Evolutionary conservation across 345 rosid genomes (phyloP).

Genomic region (Geranium brycei): DNA sequence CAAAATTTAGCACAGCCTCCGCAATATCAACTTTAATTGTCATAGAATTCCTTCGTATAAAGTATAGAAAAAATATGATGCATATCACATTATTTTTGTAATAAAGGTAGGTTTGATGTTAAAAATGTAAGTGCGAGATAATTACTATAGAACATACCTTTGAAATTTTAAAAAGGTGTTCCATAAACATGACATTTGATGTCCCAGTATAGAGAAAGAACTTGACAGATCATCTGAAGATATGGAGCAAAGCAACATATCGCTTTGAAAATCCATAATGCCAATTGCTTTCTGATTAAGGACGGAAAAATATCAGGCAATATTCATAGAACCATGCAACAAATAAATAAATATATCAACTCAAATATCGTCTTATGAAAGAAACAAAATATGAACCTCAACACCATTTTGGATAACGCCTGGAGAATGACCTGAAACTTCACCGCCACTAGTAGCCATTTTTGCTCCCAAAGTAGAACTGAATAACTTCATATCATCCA

Average conservation of each 20-base stretch:
- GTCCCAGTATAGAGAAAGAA: conserved; percentile 45
- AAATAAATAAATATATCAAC: conserved; percentile 1
- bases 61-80: not conserved
- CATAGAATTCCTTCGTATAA: too few relatives aligned
- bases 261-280: conserved; percentile 25
- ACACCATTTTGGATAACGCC: conserved; percentile 52
- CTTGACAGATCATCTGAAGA: conserved; percentile 38
- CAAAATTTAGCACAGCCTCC: not conserved
- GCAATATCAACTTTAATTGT: not conserved
- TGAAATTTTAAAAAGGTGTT: conserved; percentile 67
- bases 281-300: conserved; percentile 37
- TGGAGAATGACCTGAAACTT: conserved; percentile 28
- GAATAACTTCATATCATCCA: conserved; percentile 33
- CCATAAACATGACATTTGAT: conserved; percentile 65
- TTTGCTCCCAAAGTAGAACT: conserved; percentile 19
- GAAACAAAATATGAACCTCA: conserved; percentile 62
- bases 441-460: conserved; percentile 20
- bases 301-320: not conserved
- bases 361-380: conserved; percentile 3
- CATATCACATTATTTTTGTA: not conserved
- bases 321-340: conserved; percentile 6
- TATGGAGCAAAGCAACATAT: conserved; percentile 29
- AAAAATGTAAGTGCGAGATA: not conserved
- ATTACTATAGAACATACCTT: conserved; percentile 34
- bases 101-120: not conserved